phyloP scores from a whole-genome alignment of 805 yeast species.

The Alloascoidea hylecoeti region DNA sequence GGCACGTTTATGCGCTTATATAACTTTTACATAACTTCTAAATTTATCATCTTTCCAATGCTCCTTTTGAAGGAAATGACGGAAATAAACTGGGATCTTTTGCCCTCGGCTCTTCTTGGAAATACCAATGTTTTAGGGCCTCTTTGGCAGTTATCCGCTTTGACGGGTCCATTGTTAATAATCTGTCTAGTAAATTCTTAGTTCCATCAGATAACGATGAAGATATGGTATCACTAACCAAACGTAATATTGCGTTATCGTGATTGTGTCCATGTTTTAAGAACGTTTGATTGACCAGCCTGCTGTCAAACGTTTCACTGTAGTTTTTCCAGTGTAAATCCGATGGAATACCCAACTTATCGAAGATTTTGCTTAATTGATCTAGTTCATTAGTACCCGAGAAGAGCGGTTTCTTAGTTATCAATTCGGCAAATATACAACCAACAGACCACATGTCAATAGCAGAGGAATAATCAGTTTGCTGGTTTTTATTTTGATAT shows the following conservation, averaged over 20 bases:
- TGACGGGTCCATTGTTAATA: conserved; percentile 28
- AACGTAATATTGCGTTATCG: too few species aligned
- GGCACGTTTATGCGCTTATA: too few species aligned
- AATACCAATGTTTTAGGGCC: conserved; percentile 28
- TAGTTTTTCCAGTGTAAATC: not conserved
- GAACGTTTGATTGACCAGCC: too few species aligned
- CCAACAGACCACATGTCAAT: conserved; percentile 49
- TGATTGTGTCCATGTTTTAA: too few species aligned
- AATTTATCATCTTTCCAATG: not conserved
- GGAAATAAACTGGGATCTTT: conserved; percentile 13
- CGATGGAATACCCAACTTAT: conserved; percentile 26
- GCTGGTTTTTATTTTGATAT: too few species aligned
- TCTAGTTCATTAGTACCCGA: conserved; percentile 30
- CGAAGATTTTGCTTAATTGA: conserved; percentile 30
- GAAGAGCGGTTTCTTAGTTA: conserved; percentile 27
- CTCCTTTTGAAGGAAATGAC: conserved; percentile 12
- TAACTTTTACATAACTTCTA: too few species aligned
- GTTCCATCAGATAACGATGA: too few species aligned
- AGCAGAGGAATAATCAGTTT: conserved; percentile 29
- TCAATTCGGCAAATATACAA: conserved; percentile 39
- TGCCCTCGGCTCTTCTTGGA: conserved; percentile 27
- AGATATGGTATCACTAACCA: too few species aligned
- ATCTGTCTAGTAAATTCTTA: conserved; percentile 21
- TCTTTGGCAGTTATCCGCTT: conserved; percentile 28
- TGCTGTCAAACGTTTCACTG: too few species aligned